Evolutionary conservation across 805 yeast genomes (phyloP), one percentile per base, ranked within the genome.

Genomic region (Tetrapisispora fleetii): DNA sequence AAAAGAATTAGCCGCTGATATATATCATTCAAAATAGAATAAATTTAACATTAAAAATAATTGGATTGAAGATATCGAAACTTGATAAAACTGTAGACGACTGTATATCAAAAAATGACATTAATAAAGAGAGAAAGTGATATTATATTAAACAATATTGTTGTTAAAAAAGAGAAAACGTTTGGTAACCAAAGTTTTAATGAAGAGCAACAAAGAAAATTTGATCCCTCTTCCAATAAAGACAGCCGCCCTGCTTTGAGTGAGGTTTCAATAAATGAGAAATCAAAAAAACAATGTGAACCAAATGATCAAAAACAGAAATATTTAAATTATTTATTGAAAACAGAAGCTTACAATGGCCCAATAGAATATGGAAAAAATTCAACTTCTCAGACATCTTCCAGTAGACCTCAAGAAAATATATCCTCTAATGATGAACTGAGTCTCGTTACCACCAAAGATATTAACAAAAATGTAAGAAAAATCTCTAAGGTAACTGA

Each of bases 221-320:
- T 4, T 7, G 37, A 43, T 2, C 19, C 8, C 11, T 16, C 47
- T 14, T 46, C 45, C 49, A 51, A 53, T 55, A 41, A 32, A 41
- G 44, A 41, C 7, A 41, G 44, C 27, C 60, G 62, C 57, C 58
- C 54, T 54, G 56, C 60, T 32, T 40, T 55, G 24, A 47, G 49
- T 17, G 49, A 50, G 18, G 56, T 54, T 35, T 47, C 55, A 22
- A 36, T 51, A 11, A 55, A 56, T 27, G 46, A 28, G 17, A 50
- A 43, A 14, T 21, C 40, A 2, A 22, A 33, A 13, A 51, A 49
- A 37, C 47, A 43, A 17, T 28, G 41, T 14, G 51, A 44, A 3
- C 45, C 38, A 11, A 51, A 48, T n/a, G 27, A 44, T 7, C 47
- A 48, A 21, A 48, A 45, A 24, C 52, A 47, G 8, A 48, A 50